Conservation (phyloP, 2,329 filamentous ascomycete genomes). For the Penicillium sp. region DNA sequence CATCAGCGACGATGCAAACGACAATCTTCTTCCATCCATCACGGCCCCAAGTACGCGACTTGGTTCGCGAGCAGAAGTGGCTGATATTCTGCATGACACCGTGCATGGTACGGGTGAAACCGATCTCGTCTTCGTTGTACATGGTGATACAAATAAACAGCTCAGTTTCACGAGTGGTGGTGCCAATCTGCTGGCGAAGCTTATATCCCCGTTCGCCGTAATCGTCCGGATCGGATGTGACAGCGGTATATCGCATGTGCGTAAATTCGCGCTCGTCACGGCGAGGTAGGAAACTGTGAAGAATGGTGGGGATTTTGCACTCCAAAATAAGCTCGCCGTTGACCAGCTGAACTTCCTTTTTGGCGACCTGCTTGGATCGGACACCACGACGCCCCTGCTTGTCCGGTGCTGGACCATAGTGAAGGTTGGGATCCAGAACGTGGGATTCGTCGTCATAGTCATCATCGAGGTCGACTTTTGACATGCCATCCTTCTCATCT, state of each 20-base stretch:
- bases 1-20: conserved; percentile 93
- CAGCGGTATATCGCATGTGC: conserved; percentile 97
- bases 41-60: conserved; percentile 95
- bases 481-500: conserved; percentile 50
- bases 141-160: conserved; percentile 96
- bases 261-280: conserved; percentile 95
- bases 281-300: conserved; percentile 93
- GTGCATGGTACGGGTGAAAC: conserved; percentile 97
- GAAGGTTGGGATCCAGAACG: conserved; percentile 61
- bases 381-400: conserved; percentile 86
- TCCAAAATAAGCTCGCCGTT: conserved; percentile 97
- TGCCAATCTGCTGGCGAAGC: conserved; percentile 84
- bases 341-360: conserved; percentile 92
- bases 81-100: conserved; percentile 98
- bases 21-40: conserved; percentile 99
- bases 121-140: conserved; percentile 98
- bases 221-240: conserved; percentile 96
- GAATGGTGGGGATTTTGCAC: conserved; percentile 97
- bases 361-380: conserved; percentile 80
- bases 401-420: conserved; percentile 84
- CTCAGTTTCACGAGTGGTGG: conserved; percentile 83
- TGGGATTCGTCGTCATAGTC: conserved; percentile 47
- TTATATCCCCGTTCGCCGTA: conserved; percentile 88
- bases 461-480: conserved; percentile 48
- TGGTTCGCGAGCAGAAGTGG: conserved; percentile 89